Evolutionary conservation across 2,329 filamentous ascomycete genomes (phyloP), one percentile per base, ranked within the genome.

Genomic region (Fusarium coffeatum): DNA sequence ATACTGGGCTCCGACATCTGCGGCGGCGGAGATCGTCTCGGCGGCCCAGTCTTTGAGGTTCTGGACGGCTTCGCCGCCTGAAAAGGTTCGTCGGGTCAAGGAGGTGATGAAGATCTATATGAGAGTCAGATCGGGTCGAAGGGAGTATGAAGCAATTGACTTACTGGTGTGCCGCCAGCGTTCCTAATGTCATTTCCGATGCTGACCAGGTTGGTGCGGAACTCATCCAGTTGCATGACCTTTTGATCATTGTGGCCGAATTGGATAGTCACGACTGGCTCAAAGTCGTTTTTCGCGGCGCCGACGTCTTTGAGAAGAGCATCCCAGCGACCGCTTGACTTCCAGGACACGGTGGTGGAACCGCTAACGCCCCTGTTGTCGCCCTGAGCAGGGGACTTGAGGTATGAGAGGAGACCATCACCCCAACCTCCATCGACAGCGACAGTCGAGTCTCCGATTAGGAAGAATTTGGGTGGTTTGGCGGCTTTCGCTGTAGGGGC

Each of bases 241-340:
- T 64, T 65, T 4, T 64, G 61, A 1, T 64, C 61, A 18, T 64
- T 64, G 7, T 64, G 61, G 0, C 61, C 61, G 11, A 64, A 64
- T 1, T 64, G 59, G 5, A 64, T 59, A 0, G 59, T 59, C 2
- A 65, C 59, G 0, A 64, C 45, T 1, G 59, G 61, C 16, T 64
- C 59, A 1, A 59, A 64, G 0, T 64, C 23, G 2, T 5, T 20
- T 7, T 65, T 64, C 1, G 60, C 51, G 6, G 20, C 23, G 1
- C 22, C 3, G 0, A 64, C 5, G 8, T 65, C 45, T 1, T 25
- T 23, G 0, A 64, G n/a, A 0, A 64, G 59, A 22, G 53, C 10
- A 8, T 64, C 61, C 61, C 59, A 64, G 5, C 61, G 61, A 1
- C 61, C 60, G 40, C 25, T 65, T 1, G 45, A 50, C 10, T 65